phyloP scores from a whole-genome alignment of 1,284 basidiomycete species.

The Coniferiporia sulphurascens region DNA sequence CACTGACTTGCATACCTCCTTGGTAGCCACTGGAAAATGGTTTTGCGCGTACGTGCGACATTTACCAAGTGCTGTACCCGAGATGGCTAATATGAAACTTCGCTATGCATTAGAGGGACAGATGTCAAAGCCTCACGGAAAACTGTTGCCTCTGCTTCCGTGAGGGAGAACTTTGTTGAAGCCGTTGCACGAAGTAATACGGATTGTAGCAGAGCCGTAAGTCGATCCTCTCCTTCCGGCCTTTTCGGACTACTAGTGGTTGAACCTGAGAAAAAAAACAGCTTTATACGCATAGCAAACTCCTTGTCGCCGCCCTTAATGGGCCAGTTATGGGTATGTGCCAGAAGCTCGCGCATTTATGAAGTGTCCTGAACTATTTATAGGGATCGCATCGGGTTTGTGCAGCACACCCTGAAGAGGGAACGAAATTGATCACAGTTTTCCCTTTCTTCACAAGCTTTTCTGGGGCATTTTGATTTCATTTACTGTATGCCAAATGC shows the following conservation, averaged over 20 bases:
- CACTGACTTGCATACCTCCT: slow-evolving; percentile 6
- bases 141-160: slow-evolving; percentile 16
- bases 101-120: slow-evolving; percentile 39
- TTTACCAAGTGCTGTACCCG: background rate
- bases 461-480: slow-evolving; percentile 69
- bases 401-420: background rate
- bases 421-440: background rate
- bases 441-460: slow-evolving; percentile 35
- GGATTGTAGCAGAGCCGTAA: slow-evolving; percentile 58
- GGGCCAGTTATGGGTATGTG: slow-evolving; percentile 64
- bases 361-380: background rate
- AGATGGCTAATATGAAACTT: background rate
- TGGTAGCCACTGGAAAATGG: slow-evolving; percentile 58
- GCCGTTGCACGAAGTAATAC: slow-evolving; percentile 47
- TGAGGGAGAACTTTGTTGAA: slow-evolving; percentile 38
- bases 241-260: background rate
- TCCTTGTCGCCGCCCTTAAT: slow-evolving; percentile 60
- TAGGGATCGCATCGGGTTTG: slow-evolving; percentile 64
- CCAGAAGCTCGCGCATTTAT: no score
- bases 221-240: slow-evolving; percentile 21
- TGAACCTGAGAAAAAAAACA: slow-evolving; percentile 24
- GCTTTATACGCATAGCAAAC: slow-evolving; percentile 62
- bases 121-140: slow-evolving; percentile 38
- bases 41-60: slow-evolving; percentile 59
- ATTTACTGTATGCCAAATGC: slow-evolving; percentile 59